These are phyloP conservation scores for Hypoxylon fragiforme DNA, from an alignment of 495 filamentous ascomycete genomes.

Conservation along the genomic window DNA sequence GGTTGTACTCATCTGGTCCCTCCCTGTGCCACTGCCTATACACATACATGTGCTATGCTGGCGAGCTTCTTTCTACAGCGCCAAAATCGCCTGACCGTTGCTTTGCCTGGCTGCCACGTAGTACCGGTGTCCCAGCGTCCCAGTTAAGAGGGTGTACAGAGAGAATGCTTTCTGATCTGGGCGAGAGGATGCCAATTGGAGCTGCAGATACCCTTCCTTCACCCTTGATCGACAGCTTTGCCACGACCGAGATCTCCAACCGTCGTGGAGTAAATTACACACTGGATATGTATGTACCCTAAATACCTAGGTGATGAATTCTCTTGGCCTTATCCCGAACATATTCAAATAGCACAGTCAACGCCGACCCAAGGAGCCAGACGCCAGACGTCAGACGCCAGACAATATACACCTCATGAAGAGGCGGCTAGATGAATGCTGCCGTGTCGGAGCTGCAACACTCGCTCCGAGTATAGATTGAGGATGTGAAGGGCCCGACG, in stretches of 20 bases:
- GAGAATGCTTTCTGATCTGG: conserved; percentile 16
- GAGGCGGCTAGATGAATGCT: conserved; percentile 27
- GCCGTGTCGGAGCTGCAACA: conserved; percentile 19
- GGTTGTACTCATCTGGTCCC: conserved; percentile 15
- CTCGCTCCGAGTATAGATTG: conserved; percentile 33
- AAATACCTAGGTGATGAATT: no score
- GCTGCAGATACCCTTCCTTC: conserved; percentile 29
- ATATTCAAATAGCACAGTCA: no score
- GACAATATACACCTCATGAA: conserved; percentile 13
- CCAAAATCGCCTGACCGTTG: conserved; percentile 21
- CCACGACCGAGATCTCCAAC: conserved; percentile 20
- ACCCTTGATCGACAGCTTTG: conserved; percentile 27
- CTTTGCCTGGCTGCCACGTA: conserved; percentile 32
- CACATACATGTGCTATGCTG: conserved; percentile 12
- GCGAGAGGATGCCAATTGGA: conserved; percentile 29
- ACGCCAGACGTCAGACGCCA: conserved; percentile 1
- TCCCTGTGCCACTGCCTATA: conserved; percentile 12
- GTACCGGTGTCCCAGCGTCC: conserved; percentile 21
- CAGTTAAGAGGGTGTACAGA: conserved; percentile 18
- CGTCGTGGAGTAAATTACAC: conserved; percentile 11
- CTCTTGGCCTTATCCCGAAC: conserved; percentile 12
- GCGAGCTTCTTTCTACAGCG: conserved; percentile 10
- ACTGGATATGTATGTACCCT: conserved; percentile 22
- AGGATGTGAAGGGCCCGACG: conserved; percentile 12
- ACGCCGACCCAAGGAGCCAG: no score